A percentile compares a stretch with the other conserved stretches of the same genome.
Conservation (phyloP, 2,329 filamentous ascomycete species). For the Claviceps africana region DNA sequence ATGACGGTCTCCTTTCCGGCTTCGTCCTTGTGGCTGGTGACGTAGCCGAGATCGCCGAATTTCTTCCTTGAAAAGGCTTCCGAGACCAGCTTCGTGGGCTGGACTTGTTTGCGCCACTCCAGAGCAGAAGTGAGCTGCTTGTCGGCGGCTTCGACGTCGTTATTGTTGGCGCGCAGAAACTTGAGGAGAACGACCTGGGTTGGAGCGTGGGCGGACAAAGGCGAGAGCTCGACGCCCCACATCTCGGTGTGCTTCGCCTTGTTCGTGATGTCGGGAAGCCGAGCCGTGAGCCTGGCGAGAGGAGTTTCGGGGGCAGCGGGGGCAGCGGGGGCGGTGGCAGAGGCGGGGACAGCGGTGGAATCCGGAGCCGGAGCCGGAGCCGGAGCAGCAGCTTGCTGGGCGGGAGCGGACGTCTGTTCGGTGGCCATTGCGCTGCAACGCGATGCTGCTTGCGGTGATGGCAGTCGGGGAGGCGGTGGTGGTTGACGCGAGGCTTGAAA, state of each 20-base stretch:
- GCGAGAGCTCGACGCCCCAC: constrained; percentile 63
- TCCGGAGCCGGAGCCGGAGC: not conserved
- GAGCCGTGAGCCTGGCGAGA: constrained; percentile 42
- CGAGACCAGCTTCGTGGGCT: constrained; percentile 53
- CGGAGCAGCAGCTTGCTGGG: constrained; percentile 8
- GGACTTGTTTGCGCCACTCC: constrained; percentile 65
- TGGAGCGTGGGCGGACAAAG: constrained; percentile 44
- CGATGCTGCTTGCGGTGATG: too few species aligned
- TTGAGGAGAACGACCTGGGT: constrained; percentile 82
- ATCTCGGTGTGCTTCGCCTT: constrained; percentile 57
- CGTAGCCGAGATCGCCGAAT: constrained; percentile 67
- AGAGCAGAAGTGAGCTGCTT: constrained; percentile 68
- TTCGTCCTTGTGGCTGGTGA: constrained; percentile 53
- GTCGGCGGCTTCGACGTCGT: constrained; percentile 58
- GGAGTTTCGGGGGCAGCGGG: constrained; percentile 11
- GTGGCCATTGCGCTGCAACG: constrained; percentile 9
- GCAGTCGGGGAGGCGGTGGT: too few species aligned
- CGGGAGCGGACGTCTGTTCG: constrained; percentile 12
- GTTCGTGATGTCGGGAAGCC: constrained; percentile 42
- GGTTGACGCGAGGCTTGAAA: not conserved
- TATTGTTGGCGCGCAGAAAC: constrained; percentile 80
- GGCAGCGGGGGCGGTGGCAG: constrained; percentile 7
- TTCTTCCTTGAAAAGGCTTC: constrained; percentile 52
- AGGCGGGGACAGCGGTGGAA: too few species aligned
- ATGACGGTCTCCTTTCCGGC: constrained; percentile 48